These are phyloP conservation scores for Carnegiea gigantea DNA, from an alignment of 179 eudicot species.

Conservation along the genomic window DNA sequence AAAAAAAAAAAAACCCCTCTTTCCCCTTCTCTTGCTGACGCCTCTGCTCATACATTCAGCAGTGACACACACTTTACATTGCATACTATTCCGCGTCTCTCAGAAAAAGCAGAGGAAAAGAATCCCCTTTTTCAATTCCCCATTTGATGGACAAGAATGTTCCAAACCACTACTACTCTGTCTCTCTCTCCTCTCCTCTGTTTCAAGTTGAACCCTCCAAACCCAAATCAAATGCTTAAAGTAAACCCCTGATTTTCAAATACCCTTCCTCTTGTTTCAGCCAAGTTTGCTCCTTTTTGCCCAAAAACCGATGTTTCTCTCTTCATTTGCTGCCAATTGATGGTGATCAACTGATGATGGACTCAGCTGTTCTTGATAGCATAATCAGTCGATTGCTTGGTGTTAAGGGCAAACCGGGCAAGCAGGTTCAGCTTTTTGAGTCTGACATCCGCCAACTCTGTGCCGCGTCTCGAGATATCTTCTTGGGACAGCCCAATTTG, in stretches of 20 bases:
- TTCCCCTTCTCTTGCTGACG: too few species aligned
- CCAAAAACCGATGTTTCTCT: slow-evolving; percentile 17
- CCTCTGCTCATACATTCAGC: not conserved
- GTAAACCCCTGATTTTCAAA: not conserved
- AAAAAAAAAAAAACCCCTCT: too few species aligned
- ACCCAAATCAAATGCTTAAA: not conserved
- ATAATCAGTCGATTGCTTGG: slow-evolving; percentile 67
- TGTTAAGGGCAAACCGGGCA: slow-evolving; percentile 60
- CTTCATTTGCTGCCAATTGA: not conserved
- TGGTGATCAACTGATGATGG: slow-evolving; percentile 31
- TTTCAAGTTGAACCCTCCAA: slow-evolving; percentile 7
- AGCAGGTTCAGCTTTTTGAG: slow-evolving; percentile 73
- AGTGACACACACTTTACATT: not conserved
- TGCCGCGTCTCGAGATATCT: slow-evolving; percentile 42
- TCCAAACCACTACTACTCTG: not conserved
- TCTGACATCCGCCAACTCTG: slow-evolving; percentile 73
- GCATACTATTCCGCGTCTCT: slow-evolving; percentile 10
- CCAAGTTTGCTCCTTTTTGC: not conserved
- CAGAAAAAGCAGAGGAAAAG: not conserved
- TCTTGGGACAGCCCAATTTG: slow-evolving; percentile 62
- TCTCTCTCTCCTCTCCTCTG: not conserved
- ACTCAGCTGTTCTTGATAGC: slow-evolving; percentile 43
- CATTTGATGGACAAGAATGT: slow-evolving; percentile 10
- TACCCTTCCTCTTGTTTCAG: not conserved
- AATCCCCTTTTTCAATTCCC: not conserved